These are phyloP conservation scores for Camellia japonica DNA, from an alignment of 148 eudicot genomes.

Conservation along the genomic window DNA sequence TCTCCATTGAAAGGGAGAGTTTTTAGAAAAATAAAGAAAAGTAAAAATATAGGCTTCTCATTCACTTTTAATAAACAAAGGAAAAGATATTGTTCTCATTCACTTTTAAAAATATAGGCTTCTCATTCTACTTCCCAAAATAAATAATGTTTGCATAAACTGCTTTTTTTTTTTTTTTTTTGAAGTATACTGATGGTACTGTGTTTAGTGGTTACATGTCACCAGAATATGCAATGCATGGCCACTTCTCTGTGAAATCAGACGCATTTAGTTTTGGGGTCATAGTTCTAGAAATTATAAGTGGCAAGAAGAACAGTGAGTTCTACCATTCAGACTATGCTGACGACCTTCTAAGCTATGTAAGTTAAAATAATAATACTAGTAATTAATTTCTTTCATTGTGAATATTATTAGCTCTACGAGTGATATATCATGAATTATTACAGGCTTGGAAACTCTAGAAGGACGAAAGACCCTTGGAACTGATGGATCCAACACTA, in stretches of 20 bases:
- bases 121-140: background rate
- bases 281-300: constrained; percentile 36
- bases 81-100: background rate
- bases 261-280: constrained; percentile 48
- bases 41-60: background rate
- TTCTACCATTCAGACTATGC: constrained; percentile 1
- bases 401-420: background rate
- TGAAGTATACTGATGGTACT: background rate
- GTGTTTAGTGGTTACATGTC: constrained; percentile 31
- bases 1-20: no score
- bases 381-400: background rate
- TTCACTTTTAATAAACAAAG: no score
- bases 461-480: constrained; percentile 21
- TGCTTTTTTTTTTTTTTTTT: background rate
- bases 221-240: constrained; percentile 32
- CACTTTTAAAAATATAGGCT: no score
- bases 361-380: background rate
- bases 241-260: constrained; percentile 31
- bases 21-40: background rate
- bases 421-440: background rate
- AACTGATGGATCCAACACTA: constrained; percentile 32
- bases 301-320: constrained; percentile 29
- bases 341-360: constrained; percentile 13
- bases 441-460: constrained; percentile 41
- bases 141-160: background rate